Conservation (phyloP, 1,284 basidiomycete species). For the Salmacisia buchloeana region DNA sequence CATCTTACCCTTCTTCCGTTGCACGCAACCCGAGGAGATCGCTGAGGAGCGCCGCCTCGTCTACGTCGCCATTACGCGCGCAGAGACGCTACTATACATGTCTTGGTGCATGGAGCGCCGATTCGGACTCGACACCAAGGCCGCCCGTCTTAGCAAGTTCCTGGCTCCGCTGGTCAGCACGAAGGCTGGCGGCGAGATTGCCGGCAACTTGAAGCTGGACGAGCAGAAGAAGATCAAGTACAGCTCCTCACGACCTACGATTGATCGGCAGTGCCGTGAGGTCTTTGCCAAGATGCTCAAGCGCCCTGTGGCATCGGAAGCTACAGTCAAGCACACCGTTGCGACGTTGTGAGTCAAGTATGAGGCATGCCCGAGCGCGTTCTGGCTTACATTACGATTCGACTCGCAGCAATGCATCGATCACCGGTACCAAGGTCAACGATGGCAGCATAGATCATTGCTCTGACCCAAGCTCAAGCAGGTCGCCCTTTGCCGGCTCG, state of each 20-base stretch:
- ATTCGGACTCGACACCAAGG: conserved; percentile 25
- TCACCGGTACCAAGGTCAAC: conserved; percentile 15
- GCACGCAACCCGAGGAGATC: conserved; percentile 60
- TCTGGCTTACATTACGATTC: not conserved
- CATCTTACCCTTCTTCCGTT: conserved; percentile 71
- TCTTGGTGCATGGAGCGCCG: conserved; percentile 46
- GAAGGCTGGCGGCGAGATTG: conserved; percentile 7
- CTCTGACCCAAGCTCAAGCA: conserved; percentile 12
- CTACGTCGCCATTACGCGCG: conserved; percentile 85
- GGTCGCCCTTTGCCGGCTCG: conserved; percentile 16
- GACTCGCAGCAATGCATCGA: not conserved
- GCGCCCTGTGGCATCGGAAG: conserved; percentile 10
- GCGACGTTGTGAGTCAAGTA: not conserved
- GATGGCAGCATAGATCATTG: conserved; percentile 5
- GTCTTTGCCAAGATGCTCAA: conserved; percentile 20
- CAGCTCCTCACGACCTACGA: conserved; percentile 16
- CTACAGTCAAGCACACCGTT: conserved; percentile 11
- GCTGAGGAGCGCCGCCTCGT: conserved; percentile 78
- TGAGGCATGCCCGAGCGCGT: not conserved
- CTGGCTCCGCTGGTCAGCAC: conserved; percentile 16
- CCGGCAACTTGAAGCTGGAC: conserved; percentile 17
- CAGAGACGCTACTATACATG: conserved; percentile 69
- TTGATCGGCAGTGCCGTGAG: conserved; percentile 12
- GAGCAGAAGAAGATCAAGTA: conserved; percentile 20
- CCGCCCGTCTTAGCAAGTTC: conserved; percentile 27